These are phyloP conservation scores for Rusavskia elegans DNA, from an alignment of 495 filamentous ascomycete species.

Conservation along the genomic window DNA sequence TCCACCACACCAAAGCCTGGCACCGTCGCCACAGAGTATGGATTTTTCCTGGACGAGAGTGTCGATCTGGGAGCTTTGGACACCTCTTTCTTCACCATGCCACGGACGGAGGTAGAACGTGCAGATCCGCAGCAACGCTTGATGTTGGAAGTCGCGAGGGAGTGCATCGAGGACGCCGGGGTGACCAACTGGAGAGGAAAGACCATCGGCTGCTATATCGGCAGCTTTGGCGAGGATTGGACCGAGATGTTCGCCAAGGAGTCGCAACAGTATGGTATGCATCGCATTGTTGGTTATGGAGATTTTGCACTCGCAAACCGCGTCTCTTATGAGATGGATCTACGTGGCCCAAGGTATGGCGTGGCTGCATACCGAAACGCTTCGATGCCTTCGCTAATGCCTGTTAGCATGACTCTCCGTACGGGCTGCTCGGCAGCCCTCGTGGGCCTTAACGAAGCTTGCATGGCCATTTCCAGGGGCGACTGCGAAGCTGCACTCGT, in stretches of 20 bases:
- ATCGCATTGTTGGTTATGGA: conserved; percentile 6
- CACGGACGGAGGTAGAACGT: too few species aligned
- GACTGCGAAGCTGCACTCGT: conserved; percentile 29
- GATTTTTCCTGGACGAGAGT: too few species aligned
- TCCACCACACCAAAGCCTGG: too few species aligned
- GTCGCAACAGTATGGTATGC: conserved; percentile 5
- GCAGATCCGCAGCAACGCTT: too few species aligned
- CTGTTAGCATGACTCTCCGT: conserved; percentile 4
- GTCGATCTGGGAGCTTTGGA: too few species aligned
- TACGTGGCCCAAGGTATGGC: conserved; percentile 15
- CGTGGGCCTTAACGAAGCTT: conserved; percentile 21
- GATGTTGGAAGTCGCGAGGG: too few species aligned
- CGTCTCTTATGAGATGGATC: conserved; percentile 19
- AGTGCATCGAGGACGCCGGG: too few species aligned
- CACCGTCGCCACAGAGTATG: too few species aligned
- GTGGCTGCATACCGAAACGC: too few species aligned
- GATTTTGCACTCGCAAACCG: conserved; percentile 23
- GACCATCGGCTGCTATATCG: conserved; percentile 5
- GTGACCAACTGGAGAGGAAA: too few species aligned
- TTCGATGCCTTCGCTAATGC: too few species aligned
- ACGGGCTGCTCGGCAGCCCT: conserved; percentile 27
- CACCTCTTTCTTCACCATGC: too few species aligned
- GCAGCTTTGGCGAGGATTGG: conserved; percentile 26
- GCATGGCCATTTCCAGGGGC: conserved; percentile 18
- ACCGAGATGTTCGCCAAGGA: conserved; percentile 12